Conservation (phyloP, 2,329 filamentous ascomycete species). For the Dactylellina sp. region DNA sequence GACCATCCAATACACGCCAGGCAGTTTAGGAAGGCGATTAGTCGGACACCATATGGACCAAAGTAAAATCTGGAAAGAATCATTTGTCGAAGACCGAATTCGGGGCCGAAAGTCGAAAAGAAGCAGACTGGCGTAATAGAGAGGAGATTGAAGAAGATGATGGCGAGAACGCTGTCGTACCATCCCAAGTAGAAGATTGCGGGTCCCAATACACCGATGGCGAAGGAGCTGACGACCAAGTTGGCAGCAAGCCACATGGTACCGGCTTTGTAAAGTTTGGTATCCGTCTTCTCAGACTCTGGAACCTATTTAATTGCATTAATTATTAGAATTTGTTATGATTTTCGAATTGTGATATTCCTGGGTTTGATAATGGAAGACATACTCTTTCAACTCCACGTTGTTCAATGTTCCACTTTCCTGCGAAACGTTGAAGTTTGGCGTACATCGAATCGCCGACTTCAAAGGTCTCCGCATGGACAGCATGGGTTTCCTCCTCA, state of each 20-base stretch:
- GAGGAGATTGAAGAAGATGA: slow-evolving; percentile 80
- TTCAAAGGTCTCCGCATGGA: slow-evolving; percentile 71
- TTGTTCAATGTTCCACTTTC: slow-evolving; percentile 76
- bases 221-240: slow-evolving; percentile 81
- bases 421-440: slow-evolving; percentile 73
- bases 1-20: slow-evolving; percentile 80
- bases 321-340: slow-evolving; percentile 10
- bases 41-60: slow-evolving; percentile 76
- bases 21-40: slow-evolving; percentile 78
- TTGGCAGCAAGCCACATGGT: slow-evolving; percentile 84
- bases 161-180: slow-evolving; percentile 76
- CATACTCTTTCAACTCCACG: slow-evolving; percentile 78
- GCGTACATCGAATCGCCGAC: slow-evolving; percentile 70
- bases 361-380: not conserved
- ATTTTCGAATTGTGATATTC: not conserved
- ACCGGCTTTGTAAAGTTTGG: slow-evolving; percentile 74
- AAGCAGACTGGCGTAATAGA: slow-evolving; percentile 79
- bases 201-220: slow-evolving; percentile 77
- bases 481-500: slow-evolving; percentile 64
- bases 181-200: slow-evolving; percentile 78
- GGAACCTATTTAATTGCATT: slow-evolving; percentile 63
- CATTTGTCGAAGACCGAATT: slow-evolving; percentile 82
- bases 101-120: slow-evolving; percentile 81
- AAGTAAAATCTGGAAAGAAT: slow-evolving; percentile 83
- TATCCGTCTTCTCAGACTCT: slow-evolving; percentile 75